These are phyloP conservation scores for Trametes sanguinea DNA, from an alignment of 768 basidiomycete genomes.

Conservation along the genomic window DNA sequence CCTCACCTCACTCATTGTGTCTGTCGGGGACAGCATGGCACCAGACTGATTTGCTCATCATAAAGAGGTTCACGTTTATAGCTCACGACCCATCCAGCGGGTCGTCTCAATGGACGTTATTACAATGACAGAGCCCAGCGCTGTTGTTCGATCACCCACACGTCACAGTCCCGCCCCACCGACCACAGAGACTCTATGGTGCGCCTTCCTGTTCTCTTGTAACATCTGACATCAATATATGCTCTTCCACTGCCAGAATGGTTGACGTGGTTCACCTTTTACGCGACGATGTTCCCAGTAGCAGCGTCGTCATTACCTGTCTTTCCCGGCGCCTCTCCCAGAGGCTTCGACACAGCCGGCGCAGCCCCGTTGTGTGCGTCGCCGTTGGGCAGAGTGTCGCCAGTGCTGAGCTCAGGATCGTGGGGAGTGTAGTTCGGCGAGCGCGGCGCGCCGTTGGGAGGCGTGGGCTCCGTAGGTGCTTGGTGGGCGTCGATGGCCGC, in stretches of 20 bases:
- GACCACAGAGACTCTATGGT: background rate
- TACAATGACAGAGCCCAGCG: too few relatives aligned
- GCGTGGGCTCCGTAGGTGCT: background rate
- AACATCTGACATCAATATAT: too few relatives aligned
- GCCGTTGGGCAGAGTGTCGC: background rate
- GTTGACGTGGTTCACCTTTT: background rate
- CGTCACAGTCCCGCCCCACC: too few relatives aligned
- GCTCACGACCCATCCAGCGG: too few relatives aligned
- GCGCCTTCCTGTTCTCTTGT: background rate
- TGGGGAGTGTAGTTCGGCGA: background rate
- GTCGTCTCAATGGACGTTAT: too few relatives aligned
- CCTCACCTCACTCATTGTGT: too few relatives aligned
- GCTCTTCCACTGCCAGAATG: too few relatives aligned
- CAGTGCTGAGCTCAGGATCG: background rate
- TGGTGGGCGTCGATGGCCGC: background rate
- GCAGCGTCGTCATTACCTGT: background rate
- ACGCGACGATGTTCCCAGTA: background rate
- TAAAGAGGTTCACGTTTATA: too few relatives aligned
- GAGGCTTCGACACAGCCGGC: background rate
- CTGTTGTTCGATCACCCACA: too few relatives aligned
- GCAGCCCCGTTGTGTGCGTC: background rate
- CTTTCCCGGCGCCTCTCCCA: background rate
- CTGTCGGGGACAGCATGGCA: too few relatives aligned
- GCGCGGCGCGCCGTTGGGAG: background rate
- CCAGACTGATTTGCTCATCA: too few relatives aligned